Evolutionary conservation across 306 rosid genomes (phyloP), one percentile per base, ranked within the genome.

Genomic region (Prunus mongolica): DNA sequence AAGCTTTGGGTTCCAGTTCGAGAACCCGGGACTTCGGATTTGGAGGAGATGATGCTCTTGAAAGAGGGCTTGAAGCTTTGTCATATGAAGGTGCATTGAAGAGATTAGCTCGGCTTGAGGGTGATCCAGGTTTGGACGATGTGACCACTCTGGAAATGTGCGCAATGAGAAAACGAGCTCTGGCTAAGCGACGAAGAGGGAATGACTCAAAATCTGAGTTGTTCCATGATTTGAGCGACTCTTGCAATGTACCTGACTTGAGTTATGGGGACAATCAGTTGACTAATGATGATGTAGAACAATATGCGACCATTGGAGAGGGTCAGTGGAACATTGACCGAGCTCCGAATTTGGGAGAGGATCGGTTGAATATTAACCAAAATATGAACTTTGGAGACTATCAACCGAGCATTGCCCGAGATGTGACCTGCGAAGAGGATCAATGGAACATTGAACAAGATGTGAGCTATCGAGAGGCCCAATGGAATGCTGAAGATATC

Each of bases 91-190:
- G 20, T 46, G 19, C 65, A 27, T 27, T 76, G 49, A 34, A 27
- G 32, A 72, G 51, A 71, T 24, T 30, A 14, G 74, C 57, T 18
- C 68, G 73, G 74, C 24, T 63, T 22, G 72, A 79, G 22, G 38
- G 34, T 58, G 80, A 73, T 62, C 71, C 45, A 58, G 44, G 41
- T 32, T 68, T 76, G 71, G 41, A 77, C 24, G 73, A 71, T 15
- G 6, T 71, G 63, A 52, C 63, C 28, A 57, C 75, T 54, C 7
- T 71, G 75, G 10, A 19, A 52, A 71, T 57, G 75, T 71, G 75
- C n/a, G 49, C 47, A 18, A 51, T 19, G 64, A 71, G 30, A 13
- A 71, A 71, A 54, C 27, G 30, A 27, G 47, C 74, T 34, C 56
- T 69, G 38, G 58, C 41, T 34, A 14, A 20, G 50, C 27, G 19